Evolutionary conservation across 768 basidiomycete genomes (phyloP).

Genomic region (Favolaschia claudopus): DNA sequence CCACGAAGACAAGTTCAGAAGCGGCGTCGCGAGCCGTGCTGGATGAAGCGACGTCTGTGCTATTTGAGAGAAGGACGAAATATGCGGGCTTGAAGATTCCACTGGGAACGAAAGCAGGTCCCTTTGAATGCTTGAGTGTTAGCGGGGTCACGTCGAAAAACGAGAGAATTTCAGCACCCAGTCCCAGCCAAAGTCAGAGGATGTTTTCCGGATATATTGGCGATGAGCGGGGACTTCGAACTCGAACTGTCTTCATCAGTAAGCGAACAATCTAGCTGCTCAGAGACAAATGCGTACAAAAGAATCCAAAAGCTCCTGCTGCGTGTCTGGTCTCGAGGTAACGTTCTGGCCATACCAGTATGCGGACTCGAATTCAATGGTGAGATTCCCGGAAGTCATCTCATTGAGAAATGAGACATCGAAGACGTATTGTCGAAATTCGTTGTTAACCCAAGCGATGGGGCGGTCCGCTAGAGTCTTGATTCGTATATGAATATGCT

Average conservation of each 20-base stretch:
- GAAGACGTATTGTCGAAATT: constrained; percentile 62
- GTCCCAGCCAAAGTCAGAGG: constrained; percentile 69
- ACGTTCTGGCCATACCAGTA: constrained; percentile 63
- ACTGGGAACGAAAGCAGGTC: constrained; percentile 63
- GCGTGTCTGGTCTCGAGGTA: constrained; percentile 53
- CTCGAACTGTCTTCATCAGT: constrained; percentile 45
- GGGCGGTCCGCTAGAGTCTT: constrained; percentile 60
- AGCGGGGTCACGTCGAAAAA: neutral
- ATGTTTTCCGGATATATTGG: constrained; percentile 57
- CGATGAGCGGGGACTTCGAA: constrained; percentile 58
- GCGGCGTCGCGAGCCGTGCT: constrained; percentile 28
- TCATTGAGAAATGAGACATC: constrained; percentile 56
- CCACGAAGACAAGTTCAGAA: constrained; percentile 49
- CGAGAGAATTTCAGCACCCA: constrained; percentile 49
- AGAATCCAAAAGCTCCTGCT: constrained; percentile 48
- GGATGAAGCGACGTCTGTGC: constrained; percentile 32
- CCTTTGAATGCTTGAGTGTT: constrained; percentile 37
- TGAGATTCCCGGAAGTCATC: constrained; percentile 46
- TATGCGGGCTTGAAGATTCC: constrained; percentile 66
- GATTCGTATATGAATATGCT: too few relatives aligned
- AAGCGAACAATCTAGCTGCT: neutral
- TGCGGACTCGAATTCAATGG: constrained; percentile 61
- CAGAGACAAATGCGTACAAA: constrained; percentile 35
- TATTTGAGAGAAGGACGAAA: constrained; percentile 48
- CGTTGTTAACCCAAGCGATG: constrained; percentile 65